Evolutionary conservation across 768 basidiomycete genomes (phyloP), one percentile per base, ranked within the genome.

Genomic region (Scleroderma bovista): DNA sequence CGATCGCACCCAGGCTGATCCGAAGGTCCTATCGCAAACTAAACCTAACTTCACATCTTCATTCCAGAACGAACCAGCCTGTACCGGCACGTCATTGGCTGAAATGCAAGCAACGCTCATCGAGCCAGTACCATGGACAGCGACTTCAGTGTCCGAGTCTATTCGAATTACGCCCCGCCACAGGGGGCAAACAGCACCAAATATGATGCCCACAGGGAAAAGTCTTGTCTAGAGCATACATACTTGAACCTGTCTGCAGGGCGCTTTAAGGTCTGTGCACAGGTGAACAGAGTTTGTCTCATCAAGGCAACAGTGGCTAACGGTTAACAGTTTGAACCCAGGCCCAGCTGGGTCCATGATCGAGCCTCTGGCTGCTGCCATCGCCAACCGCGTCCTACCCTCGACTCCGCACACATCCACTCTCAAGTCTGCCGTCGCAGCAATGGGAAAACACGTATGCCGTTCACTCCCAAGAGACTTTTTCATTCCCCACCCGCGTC

Each of bases 331-430:
- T 49, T 39, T 51, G 24, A 46, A 44, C 31, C 24, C 44, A n/a
- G 36, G 43, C 49, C 42, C 46, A 50, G 47, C 47, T 51, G 53
- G 55, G 68, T 69, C 67, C 72, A 84, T 84, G 82, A 73, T 84
- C 59, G 81, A 85, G 72, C 79, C 80, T 60, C 68, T 84, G 56
- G 75, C 77, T 51, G 72, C 76, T 39, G 74, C 75, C 65, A 68
- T 82, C 56, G 64, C 77, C 66, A 74, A 72, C 65, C 69, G 75
- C 57, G 46, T 71, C 44, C 57, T 80, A 54, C 69, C 75, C 34
- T 52, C 57, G 43, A 53, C 63, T 36, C 53, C 57, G 49, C 59
- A 58, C 47, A 58, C 50, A 47, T 55, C 61, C 52, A 43, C 64
- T 46, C 59, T 65, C 38, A 65, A 56, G 51, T 52, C 63, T 47